A percentile compares a stretch with the other conserved stretches of the same genome.
phyloP scores from a whole-genome alignment of 495 filamentous ascomycete genomes.

The Immersiella caudata region DNA sequence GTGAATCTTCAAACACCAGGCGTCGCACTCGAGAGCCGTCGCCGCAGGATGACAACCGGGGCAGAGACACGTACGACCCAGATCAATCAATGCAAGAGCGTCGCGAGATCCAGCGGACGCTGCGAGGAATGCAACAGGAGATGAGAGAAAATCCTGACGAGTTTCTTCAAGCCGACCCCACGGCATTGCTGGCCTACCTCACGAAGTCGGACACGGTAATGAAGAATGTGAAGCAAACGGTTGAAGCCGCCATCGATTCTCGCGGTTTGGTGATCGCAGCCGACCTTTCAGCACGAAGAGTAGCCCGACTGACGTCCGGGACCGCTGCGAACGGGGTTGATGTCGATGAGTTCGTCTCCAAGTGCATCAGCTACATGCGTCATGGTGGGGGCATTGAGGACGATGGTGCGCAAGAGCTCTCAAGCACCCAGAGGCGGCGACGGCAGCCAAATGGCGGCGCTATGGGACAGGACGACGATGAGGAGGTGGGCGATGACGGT shows the following conservation, averaged over 20 bases:
- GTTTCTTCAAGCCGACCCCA: constrained; percentile 61
- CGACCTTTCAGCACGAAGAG: constrained; percentile 76
- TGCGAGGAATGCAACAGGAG: constrained; percentile 67
- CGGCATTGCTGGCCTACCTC: constrained; percentile 60
- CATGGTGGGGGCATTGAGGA: constrained; percentile 52
- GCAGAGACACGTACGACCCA: constrained; percentile 73
- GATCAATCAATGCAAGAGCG: constrained; percentile 83
- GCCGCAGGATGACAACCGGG: constrained; percentile 24
- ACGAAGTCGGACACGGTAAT: constrained; percentile 65
- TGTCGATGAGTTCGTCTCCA: constrained; percentile 90
- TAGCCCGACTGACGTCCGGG: constrained; percentile 69
- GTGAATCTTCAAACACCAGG: constrained; percentile 38
- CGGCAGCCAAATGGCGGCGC: constrained; percentile 35
- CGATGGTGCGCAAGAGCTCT: constrained; percentile 45
- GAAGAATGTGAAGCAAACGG: constrained; percentile 78
- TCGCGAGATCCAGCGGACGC: constrained; percentile 64
- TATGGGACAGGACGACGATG: constrained; percentile 39
- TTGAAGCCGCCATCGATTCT: constrained; percentile 90
- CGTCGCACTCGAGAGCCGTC: constrained; percentile 45
- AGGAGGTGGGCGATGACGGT: constrained; percentile 64
- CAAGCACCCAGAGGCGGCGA: constrained; percentile 50
- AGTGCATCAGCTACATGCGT: constrained; percentile 87
- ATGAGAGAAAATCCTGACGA: constrained; percentile 74
- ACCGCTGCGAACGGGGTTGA: constrained; percentile 74
- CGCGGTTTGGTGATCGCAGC: constrained; percentile 76